These are phyloP conservation scores for Rhexocercosporidium sp. DNA, from an alignment of 2,329 filamentous ascomycete species.

Conservation along the genomic window DNA sequence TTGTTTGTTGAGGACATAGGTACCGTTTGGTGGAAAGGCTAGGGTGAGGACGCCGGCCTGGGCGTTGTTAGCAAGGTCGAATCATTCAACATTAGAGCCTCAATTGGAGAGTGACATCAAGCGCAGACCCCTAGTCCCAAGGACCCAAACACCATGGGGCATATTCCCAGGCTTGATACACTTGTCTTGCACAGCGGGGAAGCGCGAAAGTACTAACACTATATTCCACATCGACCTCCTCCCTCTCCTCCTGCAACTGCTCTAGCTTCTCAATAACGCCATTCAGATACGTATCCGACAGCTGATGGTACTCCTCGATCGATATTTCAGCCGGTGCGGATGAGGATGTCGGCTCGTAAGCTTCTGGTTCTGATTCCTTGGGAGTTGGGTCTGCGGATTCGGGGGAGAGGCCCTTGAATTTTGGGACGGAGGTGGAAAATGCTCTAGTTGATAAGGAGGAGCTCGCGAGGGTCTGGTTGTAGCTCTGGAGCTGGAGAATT, in stretches of 20 bases:
- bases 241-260: constrained; percentile 71
- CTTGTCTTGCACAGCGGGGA: not conserved
- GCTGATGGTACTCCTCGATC: constrained; percentile 74
- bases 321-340: constrained; percentile 67
- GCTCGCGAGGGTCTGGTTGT: too few species aligned
- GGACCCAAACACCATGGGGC: not conserved
- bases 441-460: constrained; percentile 41
- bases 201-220: constrained; percentile 62
- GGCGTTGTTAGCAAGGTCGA: not conserved
- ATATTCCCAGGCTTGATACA: not conserved
- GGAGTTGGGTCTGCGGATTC: constrained; percentile 58
- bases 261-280: constrained; percentile 66
- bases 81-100: too few species aligned
- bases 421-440: constrained; percentile 38
- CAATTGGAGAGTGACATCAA: not conserved
- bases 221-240: constrained; percentile 87
- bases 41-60: constrained; percentile 88
- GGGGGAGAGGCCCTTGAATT: constrained; percentile 61
- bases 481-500: not conserved
- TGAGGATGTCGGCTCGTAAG: not conserved
- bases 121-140: not conserved
- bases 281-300: constrained; percentile 77
- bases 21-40: constrained; percentile 70
- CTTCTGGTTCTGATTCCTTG: constrained; percentile 44
- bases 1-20: constrained; percentile 97